Percentiles rank a stretch among this genome's conserved stretches.
Conservation (phyloP, 2,329 filamentous ascomycete species). For the Dryadomyces sulphureus region DNA sequence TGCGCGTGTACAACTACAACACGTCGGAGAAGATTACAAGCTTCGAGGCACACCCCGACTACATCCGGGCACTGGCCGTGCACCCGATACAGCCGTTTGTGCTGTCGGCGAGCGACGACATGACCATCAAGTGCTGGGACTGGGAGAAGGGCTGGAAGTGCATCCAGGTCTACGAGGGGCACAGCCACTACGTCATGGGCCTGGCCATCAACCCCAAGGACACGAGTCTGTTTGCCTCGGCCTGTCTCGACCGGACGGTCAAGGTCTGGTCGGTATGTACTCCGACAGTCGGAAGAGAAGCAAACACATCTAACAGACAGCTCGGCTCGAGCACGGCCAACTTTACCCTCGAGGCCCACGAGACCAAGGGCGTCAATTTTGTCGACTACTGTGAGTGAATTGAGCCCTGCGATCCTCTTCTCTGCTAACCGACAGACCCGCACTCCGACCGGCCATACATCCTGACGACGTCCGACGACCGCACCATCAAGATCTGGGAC, state of each 20-base stretch:
- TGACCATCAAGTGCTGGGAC: conserved; percentile 98
- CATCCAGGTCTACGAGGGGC: conserved; percentile 88
- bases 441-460: conserved; percentile 71
- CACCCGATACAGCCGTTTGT: conserved; percentile 94
- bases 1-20: conserved; percentile 63
- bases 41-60: conserved; percentile 95
- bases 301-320: conserved; percentile 16
- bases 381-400: conserved; percentile 69
- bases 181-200: conserved; percentile 89
- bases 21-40: conserved; percentile 96
- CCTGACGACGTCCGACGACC: conserved; percentile 89
- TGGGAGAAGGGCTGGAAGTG: conserved; percentile 99
- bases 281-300: not conserved
- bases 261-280: conserved; percentile 32
- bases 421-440: conserved; percentile 32
- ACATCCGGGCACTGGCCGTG: conserved; percentile 91
- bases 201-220: conserved; percentile 96
- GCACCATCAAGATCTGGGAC: conserved; percentile 96
- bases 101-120: conserved; percentile 90
- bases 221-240: conserved; percentile 80
- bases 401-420: not conserved
- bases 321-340: conserved; percentile 87
- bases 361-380: conserved; percentile 95
- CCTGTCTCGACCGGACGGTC: conserved; percentile 89
- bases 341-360: conserved; percentile 92